These are phyloP conservation scores for Xylariomycetidae sp. DNA, from an alignment of 2,329 filamentous ascomycete species.

Conservation along the genomic window DNA sequence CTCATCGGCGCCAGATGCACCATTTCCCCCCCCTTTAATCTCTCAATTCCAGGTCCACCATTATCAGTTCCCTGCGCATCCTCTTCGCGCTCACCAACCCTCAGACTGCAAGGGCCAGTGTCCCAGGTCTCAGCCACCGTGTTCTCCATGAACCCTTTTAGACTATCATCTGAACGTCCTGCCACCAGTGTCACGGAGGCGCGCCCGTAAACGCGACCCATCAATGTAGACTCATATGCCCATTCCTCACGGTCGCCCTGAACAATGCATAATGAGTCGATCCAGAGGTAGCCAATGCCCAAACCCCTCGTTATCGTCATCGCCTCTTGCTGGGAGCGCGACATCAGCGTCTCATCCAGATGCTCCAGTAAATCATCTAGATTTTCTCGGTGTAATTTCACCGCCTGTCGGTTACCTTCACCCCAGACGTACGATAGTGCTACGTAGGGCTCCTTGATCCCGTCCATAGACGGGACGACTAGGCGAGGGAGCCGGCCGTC, in stretches of 20 bases:
- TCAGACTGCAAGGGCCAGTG: too few relatives aligned
- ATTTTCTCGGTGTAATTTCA: slow-evolving; percentile 9
- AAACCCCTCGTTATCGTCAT: slow-evolving; percentile 10
- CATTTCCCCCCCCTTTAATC: too few relatives aligned
- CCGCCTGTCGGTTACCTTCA: slow-evolving; percentile 1
- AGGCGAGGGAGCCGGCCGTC: slow-evolving; percentile 2
- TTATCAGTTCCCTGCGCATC: neutral
- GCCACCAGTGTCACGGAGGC: slow-evolving; percentile 11
- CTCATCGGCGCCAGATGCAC: too few relatives aligned
- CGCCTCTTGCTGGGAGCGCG: slow-evolving; percentile 11
- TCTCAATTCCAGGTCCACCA: too few relatives aligned
- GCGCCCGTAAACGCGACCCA: slow-evolving; percentile 13
- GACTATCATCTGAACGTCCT: slow-evolving; percentile 11
- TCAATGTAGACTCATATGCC: slow-evolving; percentile 9
- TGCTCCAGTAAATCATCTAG: slow-evolving; percentile 3
- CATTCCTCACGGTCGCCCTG: slow-evolving; percentile 11
- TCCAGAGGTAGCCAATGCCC: slow-evolving; percentile 14
- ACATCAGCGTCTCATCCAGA: slow-evolving; percentile 12
- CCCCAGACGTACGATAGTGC: slow-evolving; percentile 22
- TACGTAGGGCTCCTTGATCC: slow-evolving; percentile 11
- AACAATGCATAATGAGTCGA: slow-evolving; percentile 14
- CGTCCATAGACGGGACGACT: slow-evolving; percentile 2
- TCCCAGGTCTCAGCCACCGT: too few relatives aligned
- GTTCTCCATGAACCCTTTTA: slow-evolving; percentile 11
- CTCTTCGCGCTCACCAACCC: too few relatives aligned